Conservation (phyloP, 768 basidiomycete genomes). For the Suillus plorans region DNA sequence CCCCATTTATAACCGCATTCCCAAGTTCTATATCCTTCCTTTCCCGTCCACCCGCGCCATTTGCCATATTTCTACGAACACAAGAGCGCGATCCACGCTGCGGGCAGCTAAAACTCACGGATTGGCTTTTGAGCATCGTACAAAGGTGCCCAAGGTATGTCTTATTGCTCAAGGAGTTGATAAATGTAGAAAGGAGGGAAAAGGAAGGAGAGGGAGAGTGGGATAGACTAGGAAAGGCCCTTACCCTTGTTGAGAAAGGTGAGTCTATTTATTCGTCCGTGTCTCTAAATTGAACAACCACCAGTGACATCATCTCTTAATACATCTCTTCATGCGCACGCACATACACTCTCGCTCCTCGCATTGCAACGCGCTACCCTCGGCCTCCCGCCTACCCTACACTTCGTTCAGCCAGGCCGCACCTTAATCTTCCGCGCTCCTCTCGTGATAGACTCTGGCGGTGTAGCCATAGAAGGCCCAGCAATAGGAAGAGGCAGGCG, state of each 20-base stretch:
- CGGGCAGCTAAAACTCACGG: constrained; percentile 71
- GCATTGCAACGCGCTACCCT: constrained; percentile 77
- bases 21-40: constrained; percentile 58
- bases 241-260: constrained; percentile 77
- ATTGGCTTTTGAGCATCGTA: constrained; percentile 85
- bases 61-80: constrained; percentile 59
- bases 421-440: constrained; percentile 44
- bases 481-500: background rate
- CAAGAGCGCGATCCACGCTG: constrained; percentile 73
- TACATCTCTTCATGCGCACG: constrained; percentile 74
- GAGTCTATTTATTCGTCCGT: constrained; percentile 17
- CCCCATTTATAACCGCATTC: constrained; percentile 81
- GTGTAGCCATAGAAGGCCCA: constrained; percentile 2
- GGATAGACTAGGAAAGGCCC: constrained; percentile 55
- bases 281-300: constrained; percentile 7
- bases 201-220: constrained; percentile 55
- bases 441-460: constrained; percentile 1
- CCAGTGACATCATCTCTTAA: constrained; percentile 79
- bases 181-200: constrained; percentile 59
- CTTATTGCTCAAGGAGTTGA: constrained; percentile 78
- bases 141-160: constrained; percentile 89
- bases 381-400: constrained; percentile 74
- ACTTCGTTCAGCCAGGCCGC: constrained; percentile 80
- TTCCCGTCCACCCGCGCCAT: constrained; percentile 41
- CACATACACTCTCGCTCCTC: constrained; percentile 72